Percentiles rank a stretch among this genome's conserved stretches.
Evolutionary conservation across 257 asterid genomes (phyloP).

Genomic region (Penstemon barbatus): DNA sequence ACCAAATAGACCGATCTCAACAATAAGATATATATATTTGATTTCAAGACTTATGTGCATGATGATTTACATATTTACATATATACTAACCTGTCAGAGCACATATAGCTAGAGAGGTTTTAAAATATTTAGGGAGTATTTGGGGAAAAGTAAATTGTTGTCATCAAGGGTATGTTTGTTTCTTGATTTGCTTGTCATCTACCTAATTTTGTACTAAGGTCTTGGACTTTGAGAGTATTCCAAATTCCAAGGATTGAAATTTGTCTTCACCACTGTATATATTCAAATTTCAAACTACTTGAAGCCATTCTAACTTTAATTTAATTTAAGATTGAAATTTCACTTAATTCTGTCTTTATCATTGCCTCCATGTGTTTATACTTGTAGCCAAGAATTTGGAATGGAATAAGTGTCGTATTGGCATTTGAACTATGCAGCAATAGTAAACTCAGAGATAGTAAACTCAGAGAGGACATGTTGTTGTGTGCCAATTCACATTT

Average conservation of each 20-base stretch:
- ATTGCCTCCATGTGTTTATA: constrained; percentile 24
- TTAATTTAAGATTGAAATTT: constrained; percentile 10
- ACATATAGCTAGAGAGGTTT: constrained; percentile 9
- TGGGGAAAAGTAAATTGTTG: constrained; percentile 73
- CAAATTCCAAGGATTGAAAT: constrained; percentile 33
- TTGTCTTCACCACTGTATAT: constrained; percentile 15
- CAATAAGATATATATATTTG: too few species aligned
- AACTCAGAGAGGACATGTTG: too few species aligned
- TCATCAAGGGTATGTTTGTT: constrained; percentile 67
- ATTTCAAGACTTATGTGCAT: too few species aligned
- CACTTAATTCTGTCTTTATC: constrained; percentile 27
- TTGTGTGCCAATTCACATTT: too few species aligned
- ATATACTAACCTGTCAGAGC: constrained; percentile 1
- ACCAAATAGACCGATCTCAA: too few species aligned
- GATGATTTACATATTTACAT: too few species aligned
- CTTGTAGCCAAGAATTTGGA: constrained; percentile 38
- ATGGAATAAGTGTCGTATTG: constrained; percentile 34
- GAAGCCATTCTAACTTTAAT: background rate
- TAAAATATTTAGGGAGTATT: constrained; percentile 27
- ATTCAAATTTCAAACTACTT: background rate
- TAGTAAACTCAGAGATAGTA: too few species aligned
- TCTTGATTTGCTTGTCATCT: constrained; percentile 52
- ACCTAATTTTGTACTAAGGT: constrained; percentile 26
- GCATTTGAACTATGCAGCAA: background rate
- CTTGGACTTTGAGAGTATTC: constrained; percentile 22